A percentile compares a stretch with the other conserved stretches of the same genome.
Conservation (phyloP, 2,329 filamentous ascomycete genomes). For the Fusarium virguliforme region DNA sequence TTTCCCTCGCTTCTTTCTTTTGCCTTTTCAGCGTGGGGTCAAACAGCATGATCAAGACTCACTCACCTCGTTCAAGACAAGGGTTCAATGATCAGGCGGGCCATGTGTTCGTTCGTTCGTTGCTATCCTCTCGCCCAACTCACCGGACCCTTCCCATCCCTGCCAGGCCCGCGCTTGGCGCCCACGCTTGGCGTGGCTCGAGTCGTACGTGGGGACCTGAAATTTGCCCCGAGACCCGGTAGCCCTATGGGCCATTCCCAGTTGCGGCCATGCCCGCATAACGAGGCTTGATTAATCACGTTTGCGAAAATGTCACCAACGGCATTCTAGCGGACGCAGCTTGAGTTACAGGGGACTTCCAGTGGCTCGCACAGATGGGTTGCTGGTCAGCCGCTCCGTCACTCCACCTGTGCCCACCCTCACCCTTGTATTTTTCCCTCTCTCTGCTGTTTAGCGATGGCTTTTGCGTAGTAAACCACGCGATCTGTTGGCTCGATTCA, state of each 20-base stretch:
- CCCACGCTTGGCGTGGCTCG: constrained; percentile 30
- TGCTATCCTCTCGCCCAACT: constrained; percentile 9
- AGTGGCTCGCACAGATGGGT: too few relatives aligned
- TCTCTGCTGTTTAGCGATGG: constrained; percentile 9
- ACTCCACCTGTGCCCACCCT: constrained; percentile 20
- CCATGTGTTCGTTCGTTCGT: neutral
- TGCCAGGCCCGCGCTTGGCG: constrained; percentile 36
- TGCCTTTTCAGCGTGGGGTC: constrained; percentile 5
- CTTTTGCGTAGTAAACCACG: constrained; percentile 5
- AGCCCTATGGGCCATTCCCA: constrained; percentile 34
- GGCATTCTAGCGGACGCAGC: constrained; percentile 22
- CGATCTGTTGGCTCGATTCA: constrained; percentile 15
- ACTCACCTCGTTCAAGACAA: neutral
- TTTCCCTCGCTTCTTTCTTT: neutral
- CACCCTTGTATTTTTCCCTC: neutral
- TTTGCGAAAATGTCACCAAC: constrained; percentile 25
- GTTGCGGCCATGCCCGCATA: constrained; percentile 32
- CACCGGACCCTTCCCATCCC: constrained; percentile 26
- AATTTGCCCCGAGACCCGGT: neutral
- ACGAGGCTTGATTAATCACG: constrained; percentile 36
- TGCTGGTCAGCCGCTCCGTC: constrained; percentile 30
- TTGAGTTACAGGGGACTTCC: constrained; percentile 22
- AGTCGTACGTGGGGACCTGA: constrained; percentile 5
- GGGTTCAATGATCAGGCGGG: constrained; percentile 30
- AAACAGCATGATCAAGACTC: constrained; percentile 13